phyloP scores from a whole-genome alignment of 495 filamentous ascomycete species.

The Aspergillus campestris region DNA sequence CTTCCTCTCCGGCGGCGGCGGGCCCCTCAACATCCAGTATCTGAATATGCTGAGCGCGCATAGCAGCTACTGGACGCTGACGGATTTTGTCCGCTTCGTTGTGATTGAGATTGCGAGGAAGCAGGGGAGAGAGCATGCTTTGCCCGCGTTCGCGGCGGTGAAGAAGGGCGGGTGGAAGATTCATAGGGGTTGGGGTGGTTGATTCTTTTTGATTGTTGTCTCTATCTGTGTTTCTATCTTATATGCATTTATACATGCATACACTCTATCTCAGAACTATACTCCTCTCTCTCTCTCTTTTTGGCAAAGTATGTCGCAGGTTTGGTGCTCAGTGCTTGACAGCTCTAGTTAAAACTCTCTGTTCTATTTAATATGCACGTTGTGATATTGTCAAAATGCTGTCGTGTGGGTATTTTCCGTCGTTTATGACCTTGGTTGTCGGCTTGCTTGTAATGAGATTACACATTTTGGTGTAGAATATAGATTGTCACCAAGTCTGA shows the following conservation, averaged over 20 bases:
- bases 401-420: too few relatives aligned
- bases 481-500: too few relatives aligned
- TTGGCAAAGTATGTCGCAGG: too few relatives aligned
- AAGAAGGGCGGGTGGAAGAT: slow-evolving; percentile 55
- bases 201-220: background rate
- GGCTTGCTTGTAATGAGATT: too few relatives aligned
- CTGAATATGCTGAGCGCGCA: slow-evolving; percentile 97
- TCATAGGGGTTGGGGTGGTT: slow-evolving; percentile 16
- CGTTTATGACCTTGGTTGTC: too few relatives aligned
- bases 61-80: slow-evolving; percentile 81
- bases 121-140: slow-evolving; percentile 57
- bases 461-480: too few relatives aligned
- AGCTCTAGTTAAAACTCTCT: too few relatives aligned
- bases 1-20: slow-evolving; percentile 68
- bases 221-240: background rate
- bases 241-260: background rate
- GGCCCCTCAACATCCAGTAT: slow-evolving; percentile 88
- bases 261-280: background rate
- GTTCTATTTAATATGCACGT: too few relatives aligned
- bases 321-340: too few relatives aligned
- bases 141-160: slow-evolving; percentile 62
- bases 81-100: slow-evolving; percentile 78
- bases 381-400: too few relatives aligned
- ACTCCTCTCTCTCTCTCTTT: background rate
- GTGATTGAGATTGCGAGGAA: slow-evolving; percentile 78